Evolutionary conservation across 1,284 basidiomycete genomes (phyloP), one percentile per base, ranked within the genome.

Genomic region (Cutaneotrichosporon arboriforme): DNA sequence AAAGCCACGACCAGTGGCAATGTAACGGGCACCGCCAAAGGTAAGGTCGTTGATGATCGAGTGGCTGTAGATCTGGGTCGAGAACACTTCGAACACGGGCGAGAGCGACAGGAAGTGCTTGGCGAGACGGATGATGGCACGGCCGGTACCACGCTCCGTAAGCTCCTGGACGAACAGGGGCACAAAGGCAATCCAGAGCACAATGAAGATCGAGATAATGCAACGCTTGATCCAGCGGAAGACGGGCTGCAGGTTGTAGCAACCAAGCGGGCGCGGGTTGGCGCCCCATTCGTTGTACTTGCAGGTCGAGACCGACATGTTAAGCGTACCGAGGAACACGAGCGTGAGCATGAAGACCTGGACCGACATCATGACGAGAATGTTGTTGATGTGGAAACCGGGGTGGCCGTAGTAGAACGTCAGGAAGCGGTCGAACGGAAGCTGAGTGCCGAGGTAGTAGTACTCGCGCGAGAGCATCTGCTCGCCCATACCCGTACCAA

Each of bases 321-420:
- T 90, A 56, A 97, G 79, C 5, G 92, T 90, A 44, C 91, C 93
- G 64, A 97, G 77, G 80, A 90, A 96, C 37, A 93, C 85, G 81
- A 97, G 86, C 83, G 72, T 49, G 39, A 91, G 76, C 70, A 96
- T 82, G 81, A 97, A 94, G 54, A 92, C 78, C 76, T 96, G 92
- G 41, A 97, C 89, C 47, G 92, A 91, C 63, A 92, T 76, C 67
- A 97, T 96, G 73, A 97, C 87, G 69, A 98, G 81, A 81, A 97
- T 97, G 76, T 99, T 99, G 82, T 99, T 97, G 79, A 98, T 93
- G 74, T 97, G 93, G 87, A 99, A 99, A 61, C 94, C 96, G 47
- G 96, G 94, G 77, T 98, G 94, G 47, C 90, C 94, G 73, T 98
- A 98, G 80, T 98, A 98, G 82, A 97, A 98, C 49, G 94, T 97